A percentile compares a stretch with the other conserved stretches of the same genome.
phyloP scores from a whole-genome alignment of 768 basidiomycete genomes.

The Phylloporus arenicola region DNA sequence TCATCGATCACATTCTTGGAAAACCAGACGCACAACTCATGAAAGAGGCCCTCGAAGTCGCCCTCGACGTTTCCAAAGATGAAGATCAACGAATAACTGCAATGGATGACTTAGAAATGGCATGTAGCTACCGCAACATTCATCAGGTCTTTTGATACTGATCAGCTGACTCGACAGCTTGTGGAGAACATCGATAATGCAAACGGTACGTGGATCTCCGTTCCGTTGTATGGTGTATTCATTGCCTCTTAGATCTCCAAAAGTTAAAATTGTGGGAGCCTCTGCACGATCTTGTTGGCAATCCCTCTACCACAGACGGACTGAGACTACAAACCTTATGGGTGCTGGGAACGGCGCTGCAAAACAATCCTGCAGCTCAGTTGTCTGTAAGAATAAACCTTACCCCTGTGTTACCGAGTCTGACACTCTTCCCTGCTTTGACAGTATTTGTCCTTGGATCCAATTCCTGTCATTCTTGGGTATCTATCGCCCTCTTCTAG shows the following conservation, averaged over 20 bases:
- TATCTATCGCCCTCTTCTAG: conserved; percentile 53
- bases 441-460: conserved; percentile 61
- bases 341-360: conserved; percentile 85
- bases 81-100: conserved; percentile 62
- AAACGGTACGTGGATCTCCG: conserved; percentile 42
- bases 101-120: conserved; percentile 86
- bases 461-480: conserved; percentile 57
- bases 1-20: conserved; percentile 82
- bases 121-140: conserved; percentile 27
- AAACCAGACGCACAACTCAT: conserved; percentile 77
- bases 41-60: conserved; percentile 70
- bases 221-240: background rate
- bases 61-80: conserved; percentile 47
- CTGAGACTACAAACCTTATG: conserved; percentile 70
- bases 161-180: conserved; percentile 41
- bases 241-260: conserved; percentile 52
- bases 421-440: conserved; percentile 1
- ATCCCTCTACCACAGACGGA: conserved; percentile 48
- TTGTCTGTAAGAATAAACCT: conserved; percentile 45
- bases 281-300: conserved; percentile 56
- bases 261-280: conserved; percentile 78
- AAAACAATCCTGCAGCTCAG: conserved; percentile 87
- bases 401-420: background rate
- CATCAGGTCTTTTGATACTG: background rate
- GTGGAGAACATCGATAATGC: conserved; percentile 90